Base-by-base conservation (phyloP, 768 basidiomycete genomes). In the Pulveroboletus sp. region DNA sequence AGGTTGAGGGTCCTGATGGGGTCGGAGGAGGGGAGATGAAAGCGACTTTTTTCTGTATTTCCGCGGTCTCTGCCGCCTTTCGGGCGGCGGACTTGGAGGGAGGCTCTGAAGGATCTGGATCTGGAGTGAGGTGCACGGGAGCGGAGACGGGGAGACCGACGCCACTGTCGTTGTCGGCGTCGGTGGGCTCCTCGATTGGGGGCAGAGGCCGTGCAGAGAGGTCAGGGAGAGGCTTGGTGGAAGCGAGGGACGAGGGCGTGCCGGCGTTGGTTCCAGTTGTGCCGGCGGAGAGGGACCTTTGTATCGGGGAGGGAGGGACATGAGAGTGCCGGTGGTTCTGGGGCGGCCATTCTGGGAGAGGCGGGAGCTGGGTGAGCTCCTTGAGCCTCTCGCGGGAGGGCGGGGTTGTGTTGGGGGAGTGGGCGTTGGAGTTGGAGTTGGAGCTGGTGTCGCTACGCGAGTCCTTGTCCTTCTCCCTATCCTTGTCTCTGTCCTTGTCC, bases 11-110 rank as follows among this genome's bases (percentile, higher is more conserved):
- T 52, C 71, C 76, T 32, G 73, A 68, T 43, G 85, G 82, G 0
- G 87, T 86, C 24, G 85, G 86, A 13, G 86, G 81, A 42, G 89
- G 88, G 24, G 88, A 89, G 60, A 87, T 77, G 70, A 93, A 93
- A 23, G 89, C 90, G 38, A 93, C 90, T 71, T 90, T 90, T 76
- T 93, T 93, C 62, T 79, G 80, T 27, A 79, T 73, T 56, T 86
- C 85, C 53, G 50, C 43, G 32, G 60, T 59, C 43, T 73, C 74
- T 48, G 66, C 64, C 24, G 66, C 67, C 62, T 70, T 76, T 56
- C 74, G 73, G 16, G 71, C 70, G 36, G 41, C 53, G 7, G 57
- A 50, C 51, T 65, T 65, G 57, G 62, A 63, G 9, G 56, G 50
- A n/a, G 55, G 51, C 24, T 67, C 64, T 38, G 45, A 37, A 14